Percentiles rank a stretch among this genome's conserved stretches.
These are phyloP conservation scores for Aspergillus wentii DNA, from an alignment of 495 filamentous ascomycete species.

Conservation along the genomic window DNA sequence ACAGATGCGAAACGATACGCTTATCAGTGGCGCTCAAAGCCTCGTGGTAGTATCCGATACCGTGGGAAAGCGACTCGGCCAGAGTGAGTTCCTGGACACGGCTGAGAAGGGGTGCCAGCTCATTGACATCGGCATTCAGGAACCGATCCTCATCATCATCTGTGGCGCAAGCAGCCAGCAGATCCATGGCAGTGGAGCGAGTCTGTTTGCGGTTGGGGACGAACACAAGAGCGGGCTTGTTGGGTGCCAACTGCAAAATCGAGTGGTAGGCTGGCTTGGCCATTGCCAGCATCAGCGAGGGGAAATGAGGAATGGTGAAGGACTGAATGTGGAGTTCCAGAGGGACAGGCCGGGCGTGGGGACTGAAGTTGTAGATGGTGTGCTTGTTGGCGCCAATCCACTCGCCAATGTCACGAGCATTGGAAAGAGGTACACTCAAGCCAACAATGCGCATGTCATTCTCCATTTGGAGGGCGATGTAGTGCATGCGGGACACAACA, in stretches of 20 bases:
- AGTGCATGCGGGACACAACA: conserved; percentile 95
- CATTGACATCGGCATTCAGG: conserved; percentile 71
- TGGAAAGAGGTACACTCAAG: conserved; percentile 87
- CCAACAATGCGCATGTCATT: conserved; percentile 83
- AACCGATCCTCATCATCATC: conserved; percentile 95
- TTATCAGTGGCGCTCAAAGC: conserved; percentile 85
- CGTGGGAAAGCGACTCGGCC: conserved; percentile 87
- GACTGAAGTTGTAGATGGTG: conserved; percentile 97
- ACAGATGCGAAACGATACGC: conserved; percentile 87
- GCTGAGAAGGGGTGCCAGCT: conserved; percentile 75
- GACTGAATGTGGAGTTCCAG: conserved; percentile 94
- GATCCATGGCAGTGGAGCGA: conserved; percentile 81
- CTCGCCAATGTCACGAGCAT: conserved; percentile 88
- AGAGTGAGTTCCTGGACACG: conserved; percentile 81
- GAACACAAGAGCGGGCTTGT: conserved; percentile 88
- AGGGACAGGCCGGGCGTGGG: conserved; percentile 78
- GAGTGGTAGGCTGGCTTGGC: conserved; percentile 86
- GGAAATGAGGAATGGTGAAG: conserved; percentile 94
- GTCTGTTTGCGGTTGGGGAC: conserved; percentile 91
- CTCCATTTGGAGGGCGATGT: conserved; percentile 84
- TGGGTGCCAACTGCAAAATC: conserved; percentile 75
- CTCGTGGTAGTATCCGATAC: conserved; percentile 97
- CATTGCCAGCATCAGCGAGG: conserved; percentile 97
- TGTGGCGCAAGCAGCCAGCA: conserved; percentile 76
- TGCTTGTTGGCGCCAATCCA: conserved; percentile 99